Base-by-base conservation (phyloP, 1,284 basidiomycete genomes). In the Pseudozyma pruni region DNA sequence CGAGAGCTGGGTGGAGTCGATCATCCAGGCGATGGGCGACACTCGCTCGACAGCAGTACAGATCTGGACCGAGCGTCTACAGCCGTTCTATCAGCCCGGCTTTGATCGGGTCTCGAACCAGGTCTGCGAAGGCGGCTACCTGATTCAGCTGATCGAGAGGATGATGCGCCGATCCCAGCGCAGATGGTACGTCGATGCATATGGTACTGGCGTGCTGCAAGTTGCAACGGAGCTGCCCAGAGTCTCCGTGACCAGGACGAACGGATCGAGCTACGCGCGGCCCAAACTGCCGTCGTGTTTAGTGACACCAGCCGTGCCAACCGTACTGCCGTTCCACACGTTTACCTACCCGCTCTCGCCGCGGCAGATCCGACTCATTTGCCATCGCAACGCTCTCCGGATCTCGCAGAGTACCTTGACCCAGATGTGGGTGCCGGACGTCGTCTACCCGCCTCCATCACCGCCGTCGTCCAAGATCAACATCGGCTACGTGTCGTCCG, bases 401-500 rank as follows among this genome's bases (percentile, higher is more conserved):
- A 86, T 87, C 33, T 87, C 87, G 7, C 85, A 87, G 67, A 81
- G 79, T 17, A 83, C 86, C 16, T 83, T 87, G 39, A 84, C 83
- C 10, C 86, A 87, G 55, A 83, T 84, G 19, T 87, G 86, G 86
- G 80, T 87, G 19, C 86, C 86, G 1, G 67, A 77, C 20, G 83
- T 85, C 53, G 85, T 87, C 17, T 87, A 86, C 53, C 86, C 84
- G 1, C 85, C 88, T 3, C 88, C 88, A 0, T 82, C 85, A 2
- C 87, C 88, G 1, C 84, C 86, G 2, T 37, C 80, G 9, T 76
- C 78, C 45, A 85, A 83, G 68, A 76, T 89, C 55, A 87, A 87
- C 58, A 70, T 89, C 50, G 88, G 87, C 19, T 89, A 89, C 75
- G 83, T 89, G 29, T 88, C 88, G 1, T 86, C 86, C 34, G 88